Conservation (phyloP, 768 basidiomycete genomes). For the Naematelia aurantialba region DNA sequence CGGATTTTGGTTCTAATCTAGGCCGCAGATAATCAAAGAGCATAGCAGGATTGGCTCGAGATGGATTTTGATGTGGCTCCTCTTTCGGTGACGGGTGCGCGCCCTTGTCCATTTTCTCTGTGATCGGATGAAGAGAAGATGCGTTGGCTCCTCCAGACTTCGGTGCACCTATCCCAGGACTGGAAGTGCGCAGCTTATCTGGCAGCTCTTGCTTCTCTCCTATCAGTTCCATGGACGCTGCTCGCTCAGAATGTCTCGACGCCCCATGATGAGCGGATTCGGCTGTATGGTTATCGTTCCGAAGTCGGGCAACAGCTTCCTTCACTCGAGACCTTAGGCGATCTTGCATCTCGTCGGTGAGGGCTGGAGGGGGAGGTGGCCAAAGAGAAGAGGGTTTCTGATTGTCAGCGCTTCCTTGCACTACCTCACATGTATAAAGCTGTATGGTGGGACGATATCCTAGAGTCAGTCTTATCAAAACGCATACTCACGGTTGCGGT, state of each 20-base stretch:
- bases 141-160: slow-evolving; percentile 5
- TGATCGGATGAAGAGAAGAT: slow-evolving; percentile 32
- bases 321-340: slow-evolving; percentile 34
- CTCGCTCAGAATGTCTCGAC: background rate
- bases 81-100: slow-evolving; percentile 39
- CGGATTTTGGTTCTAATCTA: slow-evolving; percentile 6
- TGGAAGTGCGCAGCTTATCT: slow-evolving; percentile 11
- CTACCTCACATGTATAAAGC: slow-evolving; percentile 49
- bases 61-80: slow-evolving; percentile 28
- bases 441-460: slow-evolving; percentile 61
- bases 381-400: slow-evolving; percentile 51
- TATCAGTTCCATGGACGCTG: background rate
- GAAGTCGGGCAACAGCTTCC: slow-evolving; percentile 31
- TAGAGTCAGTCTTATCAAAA: slow-evolving; percentile 38
- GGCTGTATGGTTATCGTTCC: slow-evolving; percentile 10
- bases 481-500: slow-evolving; percentile 63
- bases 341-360: slow-evolving; percentile 45
- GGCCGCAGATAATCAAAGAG: slow-evolving; percentile 14
- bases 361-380: slow-evolving; percentile 50
- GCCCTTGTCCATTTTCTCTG: slow-evolving; percentile 19
- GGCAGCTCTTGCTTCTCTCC: background rate
- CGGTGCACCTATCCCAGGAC: slow-evolving; percentile 1
- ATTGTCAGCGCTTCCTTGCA: slow-evolving; percentile 4
- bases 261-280: background rate
- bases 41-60: slow-evolving; percentile 39